phyloP scores from a whole-genome alignment of 2,329 filamentous ascomycete species.

The Ophiosphaerella narmari region DNA sequence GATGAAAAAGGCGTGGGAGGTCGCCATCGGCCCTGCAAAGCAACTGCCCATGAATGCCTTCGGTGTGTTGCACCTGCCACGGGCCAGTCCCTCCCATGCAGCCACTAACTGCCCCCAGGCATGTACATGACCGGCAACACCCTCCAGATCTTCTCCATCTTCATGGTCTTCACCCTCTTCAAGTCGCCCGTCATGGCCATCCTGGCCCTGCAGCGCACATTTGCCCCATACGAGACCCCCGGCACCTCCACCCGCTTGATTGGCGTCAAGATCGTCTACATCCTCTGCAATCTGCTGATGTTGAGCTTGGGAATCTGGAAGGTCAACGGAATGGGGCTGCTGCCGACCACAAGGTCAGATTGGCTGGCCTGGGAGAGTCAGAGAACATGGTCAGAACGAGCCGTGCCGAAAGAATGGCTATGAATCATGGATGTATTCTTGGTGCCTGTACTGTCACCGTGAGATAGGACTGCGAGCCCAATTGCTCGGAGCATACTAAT shows the following conservation, averaged over 20 bases:
- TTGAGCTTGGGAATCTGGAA: slow-evolving; percentile 92
- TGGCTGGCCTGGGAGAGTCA: slow-evolving; percentile 95
- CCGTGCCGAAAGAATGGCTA: slow-evolving; percentile 43
- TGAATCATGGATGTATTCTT: slow-evolving; percentile 9
- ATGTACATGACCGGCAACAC: slow-evolving; percentile 99
- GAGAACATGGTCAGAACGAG: slow-evolving; percentile 52
- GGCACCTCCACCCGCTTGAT: slow-evolving; percentile 74
- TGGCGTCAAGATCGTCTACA: slow-evolving; percentile 84
- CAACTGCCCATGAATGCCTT: slow-evolving; percentile 96
- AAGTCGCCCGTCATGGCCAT: slow-evolving; percentile 91
- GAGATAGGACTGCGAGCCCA: not conserved
- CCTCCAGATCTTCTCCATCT: slow-evolving; percentile 98
- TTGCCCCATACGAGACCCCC: slow-evolving; percentile 86
- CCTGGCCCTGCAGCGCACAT: slow-evolving; percentile 81
- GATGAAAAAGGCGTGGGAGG: slow-evolving; percentile 98
- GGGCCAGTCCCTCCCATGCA: not conserved
- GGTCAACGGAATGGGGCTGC: slow-evolving; percentile 90
- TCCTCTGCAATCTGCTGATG: slow-evolving; percentile 83
- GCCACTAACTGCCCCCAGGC: slow-evolving; percentile 41
- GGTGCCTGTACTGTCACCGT: not conserved
- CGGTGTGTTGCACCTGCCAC: slow-evolving; percentile 56
- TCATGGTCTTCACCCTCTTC: slow-evolving; percentile 99
- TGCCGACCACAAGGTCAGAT: slow-evolving; percentile 96
- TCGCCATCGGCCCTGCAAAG: slow-evolving; percentile 91
- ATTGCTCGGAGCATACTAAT: not conserved